Base-by-base conservation (phyloP, 2,329 filamentous ascomycete species). In the Dryadomyces quercivorus region DNA sequence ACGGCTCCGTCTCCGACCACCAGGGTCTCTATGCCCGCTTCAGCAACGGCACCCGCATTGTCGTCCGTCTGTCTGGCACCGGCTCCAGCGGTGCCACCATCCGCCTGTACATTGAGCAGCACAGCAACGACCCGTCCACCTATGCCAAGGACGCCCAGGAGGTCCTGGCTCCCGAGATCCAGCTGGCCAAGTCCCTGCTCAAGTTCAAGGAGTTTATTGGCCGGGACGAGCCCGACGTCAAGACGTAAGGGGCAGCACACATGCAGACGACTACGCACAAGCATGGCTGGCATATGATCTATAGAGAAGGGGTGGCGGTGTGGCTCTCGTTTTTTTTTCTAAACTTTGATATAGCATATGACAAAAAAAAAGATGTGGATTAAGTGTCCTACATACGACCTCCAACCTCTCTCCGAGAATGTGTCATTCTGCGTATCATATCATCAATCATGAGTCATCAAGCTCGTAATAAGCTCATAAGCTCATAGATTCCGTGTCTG, bases 21-120 rank as follows among this genome's bases (percentile, higher is more conserved):
- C 93, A 98, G 75, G 93, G 93, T 61, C 83, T 98, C 62, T 98
- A 88, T 67, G 87, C 91, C 68, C 87, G 88, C 70, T 97, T 97
- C 72, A 89, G 90, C 54, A 91, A 94, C 56, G 92, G 92, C 59
- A 95, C 88, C 74, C 86, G 93, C 62, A 92, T 97, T 58, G 90
- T 98, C 52, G 90, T 97, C 56, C 87, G 93, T 64, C 77, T 98
- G 57, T 97, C 92, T 1, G 93, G 93, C 51, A 98, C 93, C 20
- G 93, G 93, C 61, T 94, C 88, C 63, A 94, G 88, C 51, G 93
- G 93, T 55, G 93, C 93, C 50, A 98, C 93, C 36, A 97, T 98
- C 67, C 87, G 93, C 59, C 77, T 98, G 61, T 98, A 98, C 72
- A 85, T 98, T 62, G 93, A 98, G 81, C 92, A 93, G 77, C 88